These are phyloP conservation scores for Dothideomycetes sp. DNA, from an alignment of 2,329 filamentous ascomycete species.

Conservation along the genomic window DNA sequence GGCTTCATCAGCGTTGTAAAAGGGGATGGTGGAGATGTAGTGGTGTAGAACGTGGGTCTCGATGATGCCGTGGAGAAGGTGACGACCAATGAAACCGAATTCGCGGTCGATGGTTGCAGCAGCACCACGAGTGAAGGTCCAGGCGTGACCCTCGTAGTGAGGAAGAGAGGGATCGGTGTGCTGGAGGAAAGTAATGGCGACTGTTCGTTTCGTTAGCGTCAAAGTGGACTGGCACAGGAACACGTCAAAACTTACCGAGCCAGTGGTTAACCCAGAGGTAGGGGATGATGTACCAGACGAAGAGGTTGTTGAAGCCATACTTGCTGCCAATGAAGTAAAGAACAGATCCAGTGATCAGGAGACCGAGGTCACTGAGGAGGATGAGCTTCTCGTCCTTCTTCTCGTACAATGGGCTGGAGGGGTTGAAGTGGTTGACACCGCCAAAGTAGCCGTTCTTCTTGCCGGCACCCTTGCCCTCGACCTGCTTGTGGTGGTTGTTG, in stretches of 20 bases:
- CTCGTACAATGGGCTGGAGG: constrained; percentile 81
- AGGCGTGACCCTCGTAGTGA: constrained; percentile 76
- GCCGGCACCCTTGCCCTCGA: constrained; percentile 84
- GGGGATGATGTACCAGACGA: constrained; percentile 89
- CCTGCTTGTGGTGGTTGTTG: constrained; percentile 83
- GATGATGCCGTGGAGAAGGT: constrained; percentile 88
- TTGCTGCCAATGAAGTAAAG: constrained; percentile 61
- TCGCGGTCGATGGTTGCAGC: constrained; percentile 95
- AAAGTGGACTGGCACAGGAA: neutral
- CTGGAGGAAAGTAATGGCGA: constrained; percentile 94
- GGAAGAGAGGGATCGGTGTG: constrained; percentile 92
- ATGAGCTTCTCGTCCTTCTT: constrained; percentile 83
- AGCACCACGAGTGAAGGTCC: constrained; percentile 89
- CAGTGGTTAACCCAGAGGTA: constrained; percentile 99
- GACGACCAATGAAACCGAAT: constrained; percentile 88
- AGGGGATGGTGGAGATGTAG: constrained; percentile 91
- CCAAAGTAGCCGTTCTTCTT: constrained; percentile 72
- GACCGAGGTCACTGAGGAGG: constrained; percentile 72
- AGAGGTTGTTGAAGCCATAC: constrained; percentile 76
- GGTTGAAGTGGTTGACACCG: constrained; percentile 93
- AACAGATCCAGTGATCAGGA: constrained; percentile 45
- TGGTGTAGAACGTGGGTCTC: constrained; percentile 98
- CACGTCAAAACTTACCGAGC: constrained; percentile 59
- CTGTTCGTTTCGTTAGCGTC: constrained; percentile 34
- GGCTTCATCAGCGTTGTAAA: constrained; percentile 93